phyloP scores from a whole-genome alignment of 192 early-diverging fungal species.

The Funneliformis geosporum region DNA sequence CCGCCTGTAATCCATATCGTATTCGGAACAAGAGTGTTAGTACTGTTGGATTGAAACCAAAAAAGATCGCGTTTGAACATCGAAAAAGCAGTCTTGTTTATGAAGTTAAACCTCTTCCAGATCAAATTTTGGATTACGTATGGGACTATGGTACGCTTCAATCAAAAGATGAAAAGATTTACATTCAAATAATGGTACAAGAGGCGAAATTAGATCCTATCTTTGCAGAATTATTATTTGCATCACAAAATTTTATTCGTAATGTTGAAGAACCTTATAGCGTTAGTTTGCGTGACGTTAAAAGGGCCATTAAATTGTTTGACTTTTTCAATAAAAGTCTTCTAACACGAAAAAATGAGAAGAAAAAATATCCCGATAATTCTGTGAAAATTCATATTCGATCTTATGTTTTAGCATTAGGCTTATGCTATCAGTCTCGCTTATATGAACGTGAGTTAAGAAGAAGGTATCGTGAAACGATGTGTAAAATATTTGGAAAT shows the following conservation, averaged over 20 bases:
- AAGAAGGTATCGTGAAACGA: conserved; percentile 7
- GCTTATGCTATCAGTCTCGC: conserved; percentile 29
- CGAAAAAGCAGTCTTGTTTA: conserved; percentile 31
- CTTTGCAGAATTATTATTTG: conserved; percentile 23
- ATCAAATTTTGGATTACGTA: conserved; percentile 29
- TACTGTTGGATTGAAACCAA: conserved; percentile 15
- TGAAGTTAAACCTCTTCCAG: conserved; percentile 19
- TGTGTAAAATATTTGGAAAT: conserved; percentile 3
- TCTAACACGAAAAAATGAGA: neutral
- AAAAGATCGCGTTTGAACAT: neutral
- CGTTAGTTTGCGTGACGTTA: conserved; percentile 33
- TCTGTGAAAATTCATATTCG: neutral
- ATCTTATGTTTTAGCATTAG: conserved; percentile 24
- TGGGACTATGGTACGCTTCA: conserved; percentile 30
- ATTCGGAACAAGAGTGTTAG: conserved; percentile 7
- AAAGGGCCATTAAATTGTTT: conserved; percentile 17
- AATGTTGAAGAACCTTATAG: conserved; percentile 24
- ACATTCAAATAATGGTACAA: conserved; percentile 11
- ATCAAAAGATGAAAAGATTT: neutral
- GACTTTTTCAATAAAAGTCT: conserved; percentile 11
- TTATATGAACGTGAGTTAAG: conserved; percentile 23
- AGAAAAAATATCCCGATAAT: neutral
- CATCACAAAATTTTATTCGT: conserved; percentile 30
- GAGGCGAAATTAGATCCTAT: neutral
- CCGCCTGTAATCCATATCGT: conserved; percentile 34